Conservation (phyloP, 495 filamentous ascomycete species). For the Annulohypoxylon maeteangense region DNA sequence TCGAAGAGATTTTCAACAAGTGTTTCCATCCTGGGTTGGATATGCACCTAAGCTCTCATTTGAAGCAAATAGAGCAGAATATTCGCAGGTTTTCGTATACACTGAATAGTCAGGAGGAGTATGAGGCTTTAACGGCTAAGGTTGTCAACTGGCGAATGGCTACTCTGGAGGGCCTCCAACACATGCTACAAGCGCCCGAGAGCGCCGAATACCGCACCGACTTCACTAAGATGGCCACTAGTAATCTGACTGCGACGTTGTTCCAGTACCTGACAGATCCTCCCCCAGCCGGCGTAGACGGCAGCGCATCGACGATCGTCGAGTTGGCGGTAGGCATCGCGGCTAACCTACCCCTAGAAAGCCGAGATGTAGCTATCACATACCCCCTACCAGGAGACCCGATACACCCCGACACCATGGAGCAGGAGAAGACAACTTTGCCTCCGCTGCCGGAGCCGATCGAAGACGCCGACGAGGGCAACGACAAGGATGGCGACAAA, state of each 20-base stretch:
- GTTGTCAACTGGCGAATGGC: slow-evolving; percentile 93
- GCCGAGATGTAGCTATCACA: slow-evolving; percentile 86
- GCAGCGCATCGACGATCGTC: slow-evolving; percentile 88
- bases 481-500: slow-evolving; percentile 57
- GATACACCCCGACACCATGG: slow-evolving; percentile 80
- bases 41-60: slow-evolving; percentile 72
- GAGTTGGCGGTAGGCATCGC: slow-evolving; percentile 90
- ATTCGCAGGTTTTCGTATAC: slow-evolving; percentile 79
- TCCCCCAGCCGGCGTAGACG: slow-evolving; percentile 78
- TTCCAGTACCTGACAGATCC: slow-evolving; percentile 79
- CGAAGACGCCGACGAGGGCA: slow-evolving; percentile 60
- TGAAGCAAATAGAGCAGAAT: slow-evolving; percentile 91
- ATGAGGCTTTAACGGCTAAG: slow-evolving; percentile 85
- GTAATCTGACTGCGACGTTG: slow-evolving; percentile 74
- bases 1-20: slow-evolving; percentile 88
- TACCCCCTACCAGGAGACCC: slow-evolving; percentile 80
- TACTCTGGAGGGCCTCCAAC: slow-evolving; percentile 89
- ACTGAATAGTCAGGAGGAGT: slow-evolving; percentile 81
- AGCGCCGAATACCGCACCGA: slow-evolving; percentile 69
- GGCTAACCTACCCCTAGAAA: slow-evolving; percentile 87
- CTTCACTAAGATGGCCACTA: slow-evolving; percentile 74
- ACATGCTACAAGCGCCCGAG: slow-evolving; percentile 71
- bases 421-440: slow-evolving; percentile 75
- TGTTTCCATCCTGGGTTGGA: slow-evolving; percentile 93
- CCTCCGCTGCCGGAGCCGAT: slow-evolving; percentile 71